Conservation (phyloP, 2,329 filamentous ascomycete species). For the Dactylellina cionopaga region DNA sequence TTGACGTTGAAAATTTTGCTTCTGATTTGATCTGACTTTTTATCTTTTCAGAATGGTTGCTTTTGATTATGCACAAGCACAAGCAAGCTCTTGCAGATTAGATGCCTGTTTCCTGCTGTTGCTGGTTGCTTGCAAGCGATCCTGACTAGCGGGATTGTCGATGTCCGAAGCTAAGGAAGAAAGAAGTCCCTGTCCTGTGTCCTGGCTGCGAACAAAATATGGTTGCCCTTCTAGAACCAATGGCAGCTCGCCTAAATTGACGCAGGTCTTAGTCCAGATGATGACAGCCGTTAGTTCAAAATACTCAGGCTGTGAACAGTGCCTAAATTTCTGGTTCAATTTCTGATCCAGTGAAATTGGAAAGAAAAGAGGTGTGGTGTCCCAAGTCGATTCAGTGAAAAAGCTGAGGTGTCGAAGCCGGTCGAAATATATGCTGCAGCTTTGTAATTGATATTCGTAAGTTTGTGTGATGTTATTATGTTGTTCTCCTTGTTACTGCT, state of each 20-base stretch:
- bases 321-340: constrained; percentile 27
- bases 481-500: neutral
- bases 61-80: constrained; percentile 35
- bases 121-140: constrained; percentile 46
- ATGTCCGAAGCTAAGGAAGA: constrained; percentile 1
- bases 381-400: too few species aligned
- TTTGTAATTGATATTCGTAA: neutral
- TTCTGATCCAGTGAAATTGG: too few species aligned
- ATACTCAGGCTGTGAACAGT: too few species aligned
- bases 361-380: too few species aligned
- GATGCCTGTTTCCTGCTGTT: constrained; percentile 12
- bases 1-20: constrained; percentile 14
- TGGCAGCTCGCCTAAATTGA: constrained; percentile 46
- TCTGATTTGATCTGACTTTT: constrained; percentile 15
- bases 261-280: constrained; percentile 31
- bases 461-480: neutral
- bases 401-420: too few species aligned
- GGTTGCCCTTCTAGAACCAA: constrained; percentile 44
- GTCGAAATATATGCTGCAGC: neutral
- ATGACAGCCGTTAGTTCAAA: constrained; percentile 38
- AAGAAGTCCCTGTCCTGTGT: constrained; percentile 10
- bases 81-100: too few species aligned
- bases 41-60: constrained; percentile 2
- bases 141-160: constrained; percentile 43
- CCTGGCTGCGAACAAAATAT: constrained; percentile 3